Conservation (phyloP, 2,329 filamentous ascomycete species). For the Trichoderma gracile region DNA sequence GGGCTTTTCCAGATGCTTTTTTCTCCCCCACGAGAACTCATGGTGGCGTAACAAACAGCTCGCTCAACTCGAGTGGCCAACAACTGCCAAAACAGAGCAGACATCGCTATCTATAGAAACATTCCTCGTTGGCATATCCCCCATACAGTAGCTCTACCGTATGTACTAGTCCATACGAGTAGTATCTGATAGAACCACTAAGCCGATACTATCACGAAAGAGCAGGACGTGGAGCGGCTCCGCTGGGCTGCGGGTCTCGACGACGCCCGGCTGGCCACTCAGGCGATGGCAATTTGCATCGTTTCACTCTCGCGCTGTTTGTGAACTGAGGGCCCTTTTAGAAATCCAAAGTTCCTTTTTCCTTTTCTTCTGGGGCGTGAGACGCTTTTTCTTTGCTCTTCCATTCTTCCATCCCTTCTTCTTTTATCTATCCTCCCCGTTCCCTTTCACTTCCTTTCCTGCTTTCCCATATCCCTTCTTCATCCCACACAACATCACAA, state of each 20-base stretch:
- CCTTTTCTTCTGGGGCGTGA: neutral
- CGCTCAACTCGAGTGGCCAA: no score
- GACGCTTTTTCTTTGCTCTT: slow-evolving; percentile 23
- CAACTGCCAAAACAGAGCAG: no score
- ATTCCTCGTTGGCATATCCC: no score
- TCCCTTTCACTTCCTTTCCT: neutral
- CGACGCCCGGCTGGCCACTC: slow-evolving; percentile 25
- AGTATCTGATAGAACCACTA: neutral
- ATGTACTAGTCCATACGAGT: no score
- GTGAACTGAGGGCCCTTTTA: slow-evolving; percentile 8
- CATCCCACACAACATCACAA: slow-evolving; percentile 4
- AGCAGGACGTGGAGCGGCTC: slow-evolving; percentile 19
- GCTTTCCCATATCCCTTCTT: slow-evolving; percentile 3
- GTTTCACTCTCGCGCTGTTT: slow-evolving; percentile 9
- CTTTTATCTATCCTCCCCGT: slow-evolving; percentile 2
- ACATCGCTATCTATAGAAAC: no score
- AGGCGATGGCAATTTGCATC: slow-evolving; percentile 28
- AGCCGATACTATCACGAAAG: slow-evolving; percentile 8
- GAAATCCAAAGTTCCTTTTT: neutral
- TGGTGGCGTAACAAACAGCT: no score
- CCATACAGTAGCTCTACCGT: no score
- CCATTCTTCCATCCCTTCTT: slow-evolving; percentile 22
- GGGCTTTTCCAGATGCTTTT: no score
- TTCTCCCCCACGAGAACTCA: no score
- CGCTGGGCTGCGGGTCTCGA: slow-evolving; percentile 19